Evolutionary conservation across 306 rosid species (phyloP).

Genomic region (Glycyrrhiza uralensis): DNA sequence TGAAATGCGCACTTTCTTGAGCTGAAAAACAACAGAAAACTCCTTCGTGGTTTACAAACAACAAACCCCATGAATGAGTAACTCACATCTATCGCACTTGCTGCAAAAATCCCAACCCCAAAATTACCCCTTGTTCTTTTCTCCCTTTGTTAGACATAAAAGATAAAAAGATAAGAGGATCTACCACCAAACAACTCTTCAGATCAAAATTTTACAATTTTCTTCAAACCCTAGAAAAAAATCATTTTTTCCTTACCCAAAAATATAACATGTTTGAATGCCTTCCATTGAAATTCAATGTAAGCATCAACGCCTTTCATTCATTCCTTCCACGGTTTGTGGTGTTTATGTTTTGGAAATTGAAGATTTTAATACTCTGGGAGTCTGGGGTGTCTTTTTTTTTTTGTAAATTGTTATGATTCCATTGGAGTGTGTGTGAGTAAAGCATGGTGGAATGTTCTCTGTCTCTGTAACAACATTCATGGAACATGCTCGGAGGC

Average conservation of each 20-base stretch:
- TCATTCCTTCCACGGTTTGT: slow-evolving; percentile 11
- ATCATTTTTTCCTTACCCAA: not conserved
- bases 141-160: not conserved
- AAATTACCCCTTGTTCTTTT: not conserved
- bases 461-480: slow-evolving; percentile 9
- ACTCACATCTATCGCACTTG: not conserved
- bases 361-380: too few relatives aligned
- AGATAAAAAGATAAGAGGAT: slow-evolving; percentile 39
- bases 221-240: not conserved
- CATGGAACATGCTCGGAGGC: slow-evolving; percentile 95
- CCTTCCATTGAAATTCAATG: slow-evolving; percentile 67
- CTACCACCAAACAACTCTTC: slow-evolving; percentile 32
- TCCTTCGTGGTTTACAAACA: too few relatives aligned
- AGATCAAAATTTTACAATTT: slow-evolving; percentile 19
- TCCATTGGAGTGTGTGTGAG: too few relatives aligned
- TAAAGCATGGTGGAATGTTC: too few relatives aligned
- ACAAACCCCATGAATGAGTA: too few relatives aligned
- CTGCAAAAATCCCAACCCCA: not conserved
- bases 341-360: too few relatives aligned
- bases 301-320: slow-evolving; percentile 57
- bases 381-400: too few relatives aligned
- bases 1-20: too few relatives aligned
- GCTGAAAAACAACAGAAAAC: too few relatives aligned
- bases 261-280: slow-evolving; percentile 4
- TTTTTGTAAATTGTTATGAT: too few relatives aligned